Evolutionary conservation across 73 alveolate species (phyloP), one percentile per base, ranked within the genome.

Genomic region (Paramecium pentaurelia): DNA sequence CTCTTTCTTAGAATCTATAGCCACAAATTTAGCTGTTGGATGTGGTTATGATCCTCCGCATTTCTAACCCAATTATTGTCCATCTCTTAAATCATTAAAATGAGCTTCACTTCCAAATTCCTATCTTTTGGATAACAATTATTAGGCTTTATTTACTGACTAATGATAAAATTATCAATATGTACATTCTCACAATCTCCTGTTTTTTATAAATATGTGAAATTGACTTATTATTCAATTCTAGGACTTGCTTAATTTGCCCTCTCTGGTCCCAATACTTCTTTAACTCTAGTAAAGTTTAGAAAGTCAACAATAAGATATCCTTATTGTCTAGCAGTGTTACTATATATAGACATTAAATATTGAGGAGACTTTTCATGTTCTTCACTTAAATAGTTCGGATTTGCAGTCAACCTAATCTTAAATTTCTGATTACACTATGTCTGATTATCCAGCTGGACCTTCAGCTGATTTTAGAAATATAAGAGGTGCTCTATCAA

Each of bases 401-500:
- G 75, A 42, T 49, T 80, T 18, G 77, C 51, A 45, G 30, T 11
- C 38, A 80, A 36, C 71, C 91, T 80, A 80, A 80, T 80, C 58
- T 44, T 2, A 49, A 80, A 45, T 22, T 45, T 45, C 5, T 45
- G 4, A 8, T 16, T 80, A 80, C 91, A 36, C 38, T 12, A 80
- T 49, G 7, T 80, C 91, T 9, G 71, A 49, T 80, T 80, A 27
- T 18, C 37, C 16, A 3, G 91, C 91, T 47, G 91, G 91, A 9
- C 95, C 97, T 71, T 96, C 98, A 8, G 98, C 98, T 51, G 95
- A 45, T 70, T 93, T 91, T 36, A 96, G 64, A 73, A 95, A 96
- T 27, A 96, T 96, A 45, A 95, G 90, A 8, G 99, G 99, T 28
- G 98, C 97, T 49, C 95, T 94, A 71, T 96, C 97, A 42, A 95